Conservation (phyloP, 352 stramenopile genomes). For the Paralagenidium karlingii region DNA sequence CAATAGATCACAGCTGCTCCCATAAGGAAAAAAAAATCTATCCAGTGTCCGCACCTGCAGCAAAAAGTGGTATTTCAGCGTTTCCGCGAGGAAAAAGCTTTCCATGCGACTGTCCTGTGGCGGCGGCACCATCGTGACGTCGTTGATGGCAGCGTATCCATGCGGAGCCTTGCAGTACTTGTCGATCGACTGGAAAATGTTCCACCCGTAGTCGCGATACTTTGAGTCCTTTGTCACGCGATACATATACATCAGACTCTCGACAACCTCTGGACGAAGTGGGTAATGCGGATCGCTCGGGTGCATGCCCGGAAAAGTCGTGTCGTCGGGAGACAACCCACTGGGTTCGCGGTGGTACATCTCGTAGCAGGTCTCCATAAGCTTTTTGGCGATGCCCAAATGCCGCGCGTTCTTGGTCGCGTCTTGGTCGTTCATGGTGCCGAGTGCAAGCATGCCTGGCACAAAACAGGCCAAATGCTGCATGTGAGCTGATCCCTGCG, state of each 20-base stretch:
- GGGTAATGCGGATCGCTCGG: conserved; percentile 1
- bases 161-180: conserved; percentile 42
- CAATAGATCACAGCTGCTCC: conserved; percentile 26
- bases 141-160: conserved; percentile 2
- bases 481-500: conserved; percentile 20
- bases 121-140: conserved; percentile 1
- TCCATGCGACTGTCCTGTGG: conserved; percentile 67
- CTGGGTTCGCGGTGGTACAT: conserved; percentile 70
- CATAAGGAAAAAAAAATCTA: conserved; percentile 21
- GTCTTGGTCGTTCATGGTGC: conserved; percentile 4
- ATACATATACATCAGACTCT: conserved; percentile 83
- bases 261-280: conserved; percentile 72
- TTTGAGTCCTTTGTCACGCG: conserved; percentile 64
- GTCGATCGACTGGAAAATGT: conserved; percentile 79
- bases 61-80: conserved; percentile 90
- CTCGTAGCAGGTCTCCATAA: conserved; percentile 61
- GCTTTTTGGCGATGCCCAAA: conserved; percentile 35
- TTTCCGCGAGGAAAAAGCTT: conserved; percentile 89
- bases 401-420: conserved; percentile 7
- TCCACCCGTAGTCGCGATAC: conserved; percentile 80
- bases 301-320: not conserved
- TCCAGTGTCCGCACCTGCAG: too few species aligned
- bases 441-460: conserved; percentile 57
- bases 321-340: conserved; percentile 66
- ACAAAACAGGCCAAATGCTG: conserved; percentile 86